phyloP scores from a whole-genome alignment of 768 basidiomycete genomes.

The Agaricus blazei region DNA sequence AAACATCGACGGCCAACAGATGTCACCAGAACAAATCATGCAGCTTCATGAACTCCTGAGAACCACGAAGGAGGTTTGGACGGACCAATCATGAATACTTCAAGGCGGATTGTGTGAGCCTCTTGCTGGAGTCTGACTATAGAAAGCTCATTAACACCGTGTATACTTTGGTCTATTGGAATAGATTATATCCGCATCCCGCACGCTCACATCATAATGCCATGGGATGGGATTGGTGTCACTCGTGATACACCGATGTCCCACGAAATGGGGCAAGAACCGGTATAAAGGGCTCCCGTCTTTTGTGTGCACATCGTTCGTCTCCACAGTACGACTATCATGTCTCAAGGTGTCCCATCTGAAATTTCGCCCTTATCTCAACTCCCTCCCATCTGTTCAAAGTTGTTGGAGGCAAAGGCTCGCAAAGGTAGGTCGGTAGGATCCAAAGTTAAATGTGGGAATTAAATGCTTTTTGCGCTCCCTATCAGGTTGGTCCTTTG shows the following conservation, averaged over 20 bases:
- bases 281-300: background rate
- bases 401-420: constrained; percentile 63
- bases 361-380: constrained; percentile 40
- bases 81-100: constrained; percentile 20
- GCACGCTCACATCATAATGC: background rate
- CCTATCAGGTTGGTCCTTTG: constrained; percentile 58
- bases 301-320: background rate
- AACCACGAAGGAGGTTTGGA: constrained; percentile 86
- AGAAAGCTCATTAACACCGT: constrained; percentile 7
- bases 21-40: constrained; percentile 87
- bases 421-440: constrained; percentile 43
- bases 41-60: constrained; percentile 96
- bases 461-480: background rate
- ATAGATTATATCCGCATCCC: constrained; percentile 4
- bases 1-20: constrained; percentile 34
- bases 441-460: background rate
- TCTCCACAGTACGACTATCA: background rate
- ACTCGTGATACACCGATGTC: background rate
- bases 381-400: constrained; percentile 44
- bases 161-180: constrained; percentile 2
- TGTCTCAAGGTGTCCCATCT: constrained; percentile 26
- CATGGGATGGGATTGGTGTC: background rate
- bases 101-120: constrained; percentile 9
- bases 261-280: background rate
- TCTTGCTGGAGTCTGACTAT: background rate